These are phyloP conservation scores for Trypanosoma platydactyli DNA, from an alignment of 208 protist species.

Conservation along the genomic window DNA sequence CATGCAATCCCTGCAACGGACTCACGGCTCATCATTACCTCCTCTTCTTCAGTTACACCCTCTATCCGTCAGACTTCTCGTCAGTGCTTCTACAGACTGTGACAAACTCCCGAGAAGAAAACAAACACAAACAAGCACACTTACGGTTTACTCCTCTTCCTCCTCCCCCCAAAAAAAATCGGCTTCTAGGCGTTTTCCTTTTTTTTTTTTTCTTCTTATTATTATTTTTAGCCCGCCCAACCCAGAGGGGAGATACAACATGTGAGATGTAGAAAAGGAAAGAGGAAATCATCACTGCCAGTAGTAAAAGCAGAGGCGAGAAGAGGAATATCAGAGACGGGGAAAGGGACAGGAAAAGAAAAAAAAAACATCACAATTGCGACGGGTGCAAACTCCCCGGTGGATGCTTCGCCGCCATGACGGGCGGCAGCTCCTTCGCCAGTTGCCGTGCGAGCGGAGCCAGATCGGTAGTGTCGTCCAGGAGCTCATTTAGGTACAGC, in stretches of 20 bases:
- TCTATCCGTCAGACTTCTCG: background rate
- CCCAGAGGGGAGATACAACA: too few species aligned
- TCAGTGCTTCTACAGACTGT: background rate
- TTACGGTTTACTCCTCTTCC: too few species aligned
- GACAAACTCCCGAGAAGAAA: too few species aligned
- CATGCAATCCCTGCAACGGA: conserved; percentile 51
- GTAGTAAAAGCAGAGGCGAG: background rate
- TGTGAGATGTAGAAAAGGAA: background rate
- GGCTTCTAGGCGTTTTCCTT: background rate
- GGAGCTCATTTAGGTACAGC: conserved; percentile 83
- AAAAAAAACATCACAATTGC: conserved; percentile 42
- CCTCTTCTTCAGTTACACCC: background rate
- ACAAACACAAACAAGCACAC: too few species aligned
- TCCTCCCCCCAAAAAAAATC: too few species aligned
- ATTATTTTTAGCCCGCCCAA: background rate
- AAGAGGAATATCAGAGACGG: background rate
- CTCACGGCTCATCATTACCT: conserved; percentile 43
- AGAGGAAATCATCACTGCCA: background rate
- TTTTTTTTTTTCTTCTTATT: background rate
- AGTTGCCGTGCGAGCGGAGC: conserved; percentile 61
- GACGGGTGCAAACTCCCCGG: conserved; percentile 54
- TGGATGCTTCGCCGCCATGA: conserved; percentile 66
- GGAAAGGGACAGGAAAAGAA: conserved; percentile 10
- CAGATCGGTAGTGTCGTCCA: conserved; percentile 88
- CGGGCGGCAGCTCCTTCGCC: conserved; percentile 62